A percentile compares a stretch with the other conserved stretches of the same genome.
Conservation (phyloP, 2,329 filamentous ascomycete genomes). For the Purpureocillium takamizusanense region DNA sequence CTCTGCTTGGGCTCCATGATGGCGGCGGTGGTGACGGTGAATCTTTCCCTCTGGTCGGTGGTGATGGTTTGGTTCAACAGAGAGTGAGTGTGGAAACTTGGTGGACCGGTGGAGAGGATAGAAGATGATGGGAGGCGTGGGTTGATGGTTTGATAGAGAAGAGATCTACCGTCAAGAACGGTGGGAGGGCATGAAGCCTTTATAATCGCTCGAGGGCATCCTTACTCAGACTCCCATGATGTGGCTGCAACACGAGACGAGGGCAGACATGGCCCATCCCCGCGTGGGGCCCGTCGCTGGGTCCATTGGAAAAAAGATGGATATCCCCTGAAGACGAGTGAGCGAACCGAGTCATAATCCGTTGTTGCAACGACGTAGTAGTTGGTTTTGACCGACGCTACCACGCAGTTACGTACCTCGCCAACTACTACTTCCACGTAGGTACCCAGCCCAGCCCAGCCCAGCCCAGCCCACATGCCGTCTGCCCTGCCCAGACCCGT, state of each 20-base stretch:
- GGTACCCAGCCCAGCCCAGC: no score
- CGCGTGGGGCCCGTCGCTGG: constrained; percentile 2
- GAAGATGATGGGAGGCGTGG: not conserved
- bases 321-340: not conserved
- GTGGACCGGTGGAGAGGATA: constrained; percentile 2
- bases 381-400: not conserved
- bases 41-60: no score
- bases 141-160: constrained; percentile 7
- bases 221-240: constrained; percentile 3
- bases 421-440: no score
- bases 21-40: constrained; percentile 2
- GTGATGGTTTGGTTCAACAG: no score
- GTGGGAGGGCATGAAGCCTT: constrained; percentile 22
- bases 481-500: no score
- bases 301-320: no score
- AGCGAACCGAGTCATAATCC: not conserved
- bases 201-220: constrained; percentile 15
- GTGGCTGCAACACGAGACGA: not conserved
- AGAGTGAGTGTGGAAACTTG: constrained; percentile 2
- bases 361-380: not conserved
- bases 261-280: not conserved
- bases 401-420: no score
- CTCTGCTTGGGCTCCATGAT: constrained; percentile 9
- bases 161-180: constrained; percentile 29
- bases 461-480: no score